Evolutionary conservation across 768 basidiomycete species (phyloP).

Genomic region (Bullera alba): DNA sequence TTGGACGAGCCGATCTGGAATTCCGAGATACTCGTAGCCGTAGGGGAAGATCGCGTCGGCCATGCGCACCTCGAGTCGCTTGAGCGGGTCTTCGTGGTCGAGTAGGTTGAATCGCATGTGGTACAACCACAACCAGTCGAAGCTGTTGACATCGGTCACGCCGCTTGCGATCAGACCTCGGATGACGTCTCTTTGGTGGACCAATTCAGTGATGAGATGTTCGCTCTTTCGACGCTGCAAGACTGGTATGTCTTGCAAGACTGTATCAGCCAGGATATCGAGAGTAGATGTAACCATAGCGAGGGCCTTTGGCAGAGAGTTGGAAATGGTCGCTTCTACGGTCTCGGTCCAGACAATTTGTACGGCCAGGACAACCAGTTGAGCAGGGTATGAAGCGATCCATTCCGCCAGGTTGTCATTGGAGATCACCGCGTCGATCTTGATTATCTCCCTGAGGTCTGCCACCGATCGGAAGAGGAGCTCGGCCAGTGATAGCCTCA

Average conservation of each 20-base stretch:
- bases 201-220: conserved; percentile 95
- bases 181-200: conserved; percentile 93
- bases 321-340: conserved; percentile 56
- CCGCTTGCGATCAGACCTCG: conserved; percentile 66
- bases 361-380: conserved; percentile 88
- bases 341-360: conserved; percentile 90
- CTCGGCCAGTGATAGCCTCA: conserved; percentile 80
- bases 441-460: conserved; percentile 76
- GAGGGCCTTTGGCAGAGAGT: conserved; percentile 59
- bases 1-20: conserved; percentile 92
- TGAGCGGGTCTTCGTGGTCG: conserved; percentile 63
- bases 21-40: conserved; percentile 98
- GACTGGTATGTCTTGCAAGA: conserved; percentile 76
- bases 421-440: conserved; percentile 56
- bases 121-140: conserved; percentile 71
- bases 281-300: conserved; percentile 72
- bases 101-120: conserved; percentile 98
- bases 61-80: conserved; percentile 69
- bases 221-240: conserved; percentile 97
- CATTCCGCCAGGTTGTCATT: conserved; percentile 67
- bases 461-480: conserved; percentile 70
- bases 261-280: conserved; percentile 93
- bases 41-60: conserved; percentile 93
- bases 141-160: conserved; percentile 61
- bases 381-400: conserved; percentile 92